Percentiles rank a stretch among this genome's conserved stretches.
These are phyloP conservation scores for Tulasnella sp. DNA, from an alignment of 768 basidiomycete genomes.

Conservation along the genomic window DNA sequence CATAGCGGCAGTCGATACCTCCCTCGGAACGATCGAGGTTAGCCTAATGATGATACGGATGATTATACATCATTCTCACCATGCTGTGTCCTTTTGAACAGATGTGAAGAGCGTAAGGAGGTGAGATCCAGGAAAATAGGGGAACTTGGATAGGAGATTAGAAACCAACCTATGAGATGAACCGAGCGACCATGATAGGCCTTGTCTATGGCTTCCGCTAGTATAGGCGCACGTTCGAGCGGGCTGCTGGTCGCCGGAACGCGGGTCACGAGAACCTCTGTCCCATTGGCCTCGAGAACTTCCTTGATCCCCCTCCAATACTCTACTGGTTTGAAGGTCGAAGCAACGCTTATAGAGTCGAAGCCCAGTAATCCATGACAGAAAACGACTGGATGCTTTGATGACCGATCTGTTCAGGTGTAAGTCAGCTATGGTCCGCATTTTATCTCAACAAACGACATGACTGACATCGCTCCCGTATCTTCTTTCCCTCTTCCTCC, in stretches of 20 bases:
- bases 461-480: conserved; percentile 55
- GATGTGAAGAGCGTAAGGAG: background rate
- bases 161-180: conserved; percentile 61
- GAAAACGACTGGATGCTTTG: conserved; percentile 81
- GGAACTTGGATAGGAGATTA: conserved; percentile 16
- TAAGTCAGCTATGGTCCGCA: too few species aligned
- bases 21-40: conserved; percentile 46
- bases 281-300: conserved; percentile 77
- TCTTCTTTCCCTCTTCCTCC: conserved; percentile 37
- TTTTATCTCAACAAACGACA: too few species aligned
- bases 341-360: conserved; percentile 72
- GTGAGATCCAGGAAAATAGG: too few species aligned
- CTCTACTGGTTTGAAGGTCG: conserved; percentile 64
- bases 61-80: conserved; percentile 35
- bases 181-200: conserved; percentile 74
- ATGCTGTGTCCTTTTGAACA: conserved; percentile 53
- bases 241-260: conserved; percentile 90
- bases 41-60: conserved; percentile 7
- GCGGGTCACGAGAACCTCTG: conserved; percentile 83
- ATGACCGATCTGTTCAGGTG: conserved; percentile 74
- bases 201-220: conserved; percentile 71
- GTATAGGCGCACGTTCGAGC: conserved; percentile 76
- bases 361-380: conserved; percentile 92
- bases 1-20: conserved; percentile 83
- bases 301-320: conserved; percentile 98